Evolutionary conservation across 202 grass and related monocot genomes (phyloP), one percentile per base, ranked within the genome.

Genomic region (Brachypodium distachyon): DNA sequence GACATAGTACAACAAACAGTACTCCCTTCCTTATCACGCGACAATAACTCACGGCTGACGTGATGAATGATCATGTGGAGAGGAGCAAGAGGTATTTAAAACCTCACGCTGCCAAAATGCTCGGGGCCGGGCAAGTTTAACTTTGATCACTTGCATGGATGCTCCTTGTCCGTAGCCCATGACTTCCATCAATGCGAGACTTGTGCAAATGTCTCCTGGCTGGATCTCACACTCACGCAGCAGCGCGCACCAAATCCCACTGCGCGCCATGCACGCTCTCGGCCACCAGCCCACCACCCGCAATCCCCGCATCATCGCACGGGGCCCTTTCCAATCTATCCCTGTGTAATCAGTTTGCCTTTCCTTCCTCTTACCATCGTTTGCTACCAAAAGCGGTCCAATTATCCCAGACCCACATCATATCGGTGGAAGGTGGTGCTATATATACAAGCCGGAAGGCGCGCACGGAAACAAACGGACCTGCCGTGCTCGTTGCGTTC

Each of bases 131-230:
- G 44, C 21, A 34, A 82, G n/a, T n/a, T n/a, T n/a, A n/a, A 32
- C 60, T 44, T n/a, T 26, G 19, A 55, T 27, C 61, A 5, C 48
- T 22, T 39, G 56, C 23, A 7, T 39, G 56, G 18, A 7, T 61
- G 57, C 2, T 46, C 78, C 78, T 36, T 32, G 72, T 21, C 52
- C 79, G 55, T 62, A 48, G 73, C 44, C 41, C 86, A 76, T 70
- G 76, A 55, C 75, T 62, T 70, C 61, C 53, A 69, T 88, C 69
- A 84, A 79, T 74, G 84, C 84, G 27, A 29, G 61, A 21, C 49
- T 57, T 52, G 7, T 27, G 50, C n/a, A 6, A 1, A 36, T 78
- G 67, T 12, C 52, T 42, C 14, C 27, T 62, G 33, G 6, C 33
- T 46, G 42, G 80, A 79, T 55, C 80, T 75, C 47, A 32, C 73